These are phyloP conservation scores for Penicillium griseofulvum DNA, from an alignment of 2,329 filamentous ascomycete species.

Conservation along the genomic window DNA sequence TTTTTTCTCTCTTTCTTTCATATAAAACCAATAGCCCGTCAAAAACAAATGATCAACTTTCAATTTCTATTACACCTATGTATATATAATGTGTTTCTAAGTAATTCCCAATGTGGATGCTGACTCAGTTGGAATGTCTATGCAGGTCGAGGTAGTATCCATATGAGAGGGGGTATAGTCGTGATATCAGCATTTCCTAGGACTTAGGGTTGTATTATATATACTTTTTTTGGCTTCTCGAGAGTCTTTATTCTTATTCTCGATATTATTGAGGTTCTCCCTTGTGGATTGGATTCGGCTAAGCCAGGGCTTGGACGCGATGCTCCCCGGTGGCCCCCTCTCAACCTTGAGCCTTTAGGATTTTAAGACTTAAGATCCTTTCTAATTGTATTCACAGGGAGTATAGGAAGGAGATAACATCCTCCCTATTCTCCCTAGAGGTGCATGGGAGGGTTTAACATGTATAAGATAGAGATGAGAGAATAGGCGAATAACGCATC, in stretches of 20 bases:
- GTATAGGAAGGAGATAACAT: neutral
- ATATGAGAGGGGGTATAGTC: neutral
- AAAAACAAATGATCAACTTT: neutral
- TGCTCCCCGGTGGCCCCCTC: neutral
- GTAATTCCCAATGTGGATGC: neutral
- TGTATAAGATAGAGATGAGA: neutral
- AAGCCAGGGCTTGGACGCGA: conserved; percentile 9
- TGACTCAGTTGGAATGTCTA: conserved; percentile 4
- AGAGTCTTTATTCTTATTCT: neutral
- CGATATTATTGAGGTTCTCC: neutral
- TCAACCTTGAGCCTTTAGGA: neutral
- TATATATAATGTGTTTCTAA: neutral
- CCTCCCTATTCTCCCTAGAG: neutral
- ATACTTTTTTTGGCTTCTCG: neutral
- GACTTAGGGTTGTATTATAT: neutral
- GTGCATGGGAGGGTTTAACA: neutral
- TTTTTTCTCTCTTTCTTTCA: too few relatives aligned
- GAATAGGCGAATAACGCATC: neutral
- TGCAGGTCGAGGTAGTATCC: neutral
- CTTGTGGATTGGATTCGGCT: neutral
- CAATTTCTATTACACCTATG: neutral
- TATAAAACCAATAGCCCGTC: neutral
- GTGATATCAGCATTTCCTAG: neutral
- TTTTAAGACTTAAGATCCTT: neutral
- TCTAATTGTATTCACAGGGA: conserved; percentile 1